These are phyloP conservation scores for Infundibulicybe gibba DNA, from an alignment of 768 basidiomycete genomes.

Conservation along the genomic window DNA sequence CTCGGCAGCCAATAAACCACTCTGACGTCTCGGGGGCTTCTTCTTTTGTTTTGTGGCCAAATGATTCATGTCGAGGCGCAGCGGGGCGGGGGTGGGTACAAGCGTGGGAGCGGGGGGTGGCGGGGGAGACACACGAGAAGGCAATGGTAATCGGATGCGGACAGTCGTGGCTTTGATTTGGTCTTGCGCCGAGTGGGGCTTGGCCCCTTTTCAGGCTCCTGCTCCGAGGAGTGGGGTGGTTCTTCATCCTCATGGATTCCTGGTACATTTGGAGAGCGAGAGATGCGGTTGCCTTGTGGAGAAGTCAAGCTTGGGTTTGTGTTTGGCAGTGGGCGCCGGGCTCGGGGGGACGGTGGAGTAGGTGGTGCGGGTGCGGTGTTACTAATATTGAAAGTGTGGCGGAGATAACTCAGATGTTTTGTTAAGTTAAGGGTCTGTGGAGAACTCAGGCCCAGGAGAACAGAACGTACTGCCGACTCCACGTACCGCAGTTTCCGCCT, in stretches of 20 bases:
- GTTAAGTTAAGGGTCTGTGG: slow-evolving; percentile 54
- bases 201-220: slow-evolving; percentile 33
- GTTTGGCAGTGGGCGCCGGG: slow-evolving; percentile 42
- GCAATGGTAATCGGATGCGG: slow-evolving; percentile 46
- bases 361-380: slow-evolving; percentile 28
- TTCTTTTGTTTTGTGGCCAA: slow-evolving; percentile 25
- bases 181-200: slow-evolving; percentile 38
- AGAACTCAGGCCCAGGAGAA: slow-evolving; percentile 1
- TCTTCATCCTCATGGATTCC: slow-evolving; percentile 71
- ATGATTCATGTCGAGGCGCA: slow-evolving; percentile 16
- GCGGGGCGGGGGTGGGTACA: slow-evolving; percentile 22
- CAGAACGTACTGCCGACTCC: slow-evolving; percentile 7
- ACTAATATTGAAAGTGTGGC: slow-evolving; percentile 54
- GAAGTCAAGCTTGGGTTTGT: slow-evolving; percentile 32
- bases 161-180: slow-evolving; percentile 44
- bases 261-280: slow-evolving; percentile 64
- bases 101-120: slow-evolving; percentile 23
- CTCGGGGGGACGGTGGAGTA: slow-evolving; percentile 45
- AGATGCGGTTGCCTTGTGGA: slow-evolving; percentile 51
- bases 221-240: slow-evolving; percentile 36
- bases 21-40: slow-evolving; percentile 41
- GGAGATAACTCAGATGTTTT: slow-evolving; percentile 62
- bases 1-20: slow-evolving; percentile 49
- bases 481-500: slow-evolving; percentile 72
- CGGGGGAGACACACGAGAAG: slow-evolving; percentile 37